Evolutionary conservation across 1,139 yeast genomes (phyloP).

Genomic region (Suhomyces bribrorum): DNA sequence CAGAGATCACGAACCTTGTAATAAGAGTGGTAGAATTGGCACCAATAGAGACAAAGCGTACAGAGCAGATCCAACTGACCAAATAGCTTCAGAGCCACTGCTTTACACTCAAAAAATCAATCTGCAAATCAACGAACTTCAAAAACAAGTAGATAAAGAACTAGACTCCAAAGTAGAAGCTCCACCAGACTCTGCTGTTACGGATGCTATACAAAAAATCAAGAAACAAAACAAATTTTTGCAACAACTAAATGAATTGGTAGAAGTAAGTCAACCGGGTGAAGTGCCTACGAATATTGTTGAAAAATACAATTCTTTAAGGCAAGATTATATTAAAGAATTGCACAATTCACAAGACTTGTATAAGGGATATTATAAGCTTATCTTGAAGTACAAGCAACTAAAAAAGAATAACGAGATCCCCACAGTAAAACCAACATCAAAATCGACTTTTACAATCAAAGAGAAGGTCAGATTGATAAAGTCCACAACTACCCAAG

Average conservation of each 20-base stretch:
- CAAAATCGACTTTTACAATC: conserved; percentile 13
- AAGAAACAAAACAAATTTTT: conserved; percentile 25
- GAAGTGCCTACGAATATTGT: conserved; percentile 17
- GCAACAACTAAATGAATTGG: conserved; percentile 22
- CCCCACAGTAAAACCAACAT: neutral
- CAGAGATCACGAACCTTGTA: neutral
- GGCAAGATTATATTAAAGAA: conserved; percentile 35
- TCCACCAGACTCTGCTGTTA: neutral
- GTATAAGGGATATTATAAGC: conserved; percentile 40
- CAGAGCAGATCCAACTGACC: neutral
- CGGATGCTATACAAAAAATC: conserved; percentile 17
- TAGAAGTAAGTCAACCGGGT: conserved; percentile 21
- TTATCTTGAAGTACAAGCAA: conserved; percentile 43
- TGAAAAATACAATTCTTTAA: conserved; percentile 31
- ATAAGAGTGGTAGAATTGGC: neutral
- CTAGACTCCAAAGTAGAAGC: neutral
- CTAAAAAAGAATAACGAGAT: conserved; percentile 26
- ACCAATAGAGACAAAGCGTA: neutral
- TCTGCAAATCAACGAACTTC: conserved; percentile 16
- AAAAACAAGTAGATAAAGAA: conserved; percentile 19
- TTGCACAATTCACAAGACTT: conserved; percentile 30
- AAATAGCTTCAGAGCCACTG: conserved; percentile 1
- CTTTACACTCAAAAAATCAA: conserved; percentile 9
- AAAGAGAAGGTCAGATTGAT: conserved; percentile 27
- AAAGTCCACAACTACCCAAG: conserved; percentile 25